Conservation (phyloP, 768 basidiomycete species). For the Podaxis sp. region DNA sequence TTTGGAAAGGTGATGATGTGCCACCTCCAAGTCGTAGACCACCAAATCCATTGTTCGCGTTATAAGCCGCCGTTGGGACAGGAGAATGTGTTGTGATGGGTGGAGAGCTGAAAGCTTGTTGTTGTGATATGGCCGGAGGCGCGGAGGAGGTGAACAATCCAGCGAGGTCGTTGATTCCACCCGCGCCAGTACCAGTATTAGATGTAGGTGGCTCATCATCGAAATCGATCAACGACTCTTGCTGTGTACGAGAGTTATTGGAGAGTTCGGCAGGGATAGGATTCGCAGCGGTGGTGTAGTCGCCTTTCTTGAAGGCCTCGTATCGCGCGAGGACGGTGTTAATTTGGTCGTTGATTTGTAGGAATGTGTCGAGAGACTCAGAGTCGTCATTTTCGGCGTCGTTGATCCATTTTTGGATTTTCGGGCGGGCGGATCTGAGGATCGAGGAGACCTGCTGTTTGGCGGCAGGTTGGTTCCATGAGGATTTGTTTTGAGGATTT, state of each 20-base stretch:
- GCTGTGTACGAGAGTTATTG: constrained; percentile 24
- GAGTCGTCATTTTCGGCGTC: constrained; percentile 88
- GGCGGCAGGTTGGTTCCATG: background rate
- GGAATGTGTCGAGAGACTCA: constrained; percentile 87
- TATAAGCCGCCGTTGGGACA: constrained; percentile 15
- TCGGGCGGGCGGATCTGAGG: constrained; percentile 79
- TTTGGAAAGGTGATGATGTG: constrained; percentile 12
- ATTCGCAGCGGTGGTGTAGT: constrained; percentile 65
- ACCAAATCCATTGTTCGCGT: constrained; percentile 13
- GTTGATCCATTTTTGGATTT: constrained; percentile 96
- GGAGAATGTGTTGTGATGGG: constrained; percentile 8
- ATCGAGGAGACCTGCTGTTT: constrained; percentile 84
- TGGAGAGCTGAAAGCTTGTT: constrained; percentile 1
- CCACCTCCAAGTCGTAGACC: background rate
- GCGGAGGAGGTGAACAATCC: constrained; percentile 47
- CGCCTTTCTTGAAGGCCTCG: constrained; percentile 90
- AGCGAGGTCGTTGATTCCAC: constrained; percentile 51
- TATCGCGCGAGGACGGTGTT: constrained; percentile 89
- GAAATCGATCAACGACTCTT: constrained; percentile 71
- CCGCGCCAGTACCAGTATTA: constrained; percentile 22
- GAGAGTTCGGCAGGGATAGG: constrained; percentile 63
- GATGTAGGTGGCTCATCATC: constrained; percentile 43
- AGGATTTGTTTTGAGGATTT: background rate
- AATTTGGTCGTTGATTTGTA: constrained; percentile 97
- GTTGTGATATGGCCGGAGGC: constrained; percentile 13